A percentile compares a stretch with the other conserved stretches of the same genome.
Evolutionary conservation across 306 rosid genomes (phyloP).

Genomic region (Ormosia emarginata): DNA sequence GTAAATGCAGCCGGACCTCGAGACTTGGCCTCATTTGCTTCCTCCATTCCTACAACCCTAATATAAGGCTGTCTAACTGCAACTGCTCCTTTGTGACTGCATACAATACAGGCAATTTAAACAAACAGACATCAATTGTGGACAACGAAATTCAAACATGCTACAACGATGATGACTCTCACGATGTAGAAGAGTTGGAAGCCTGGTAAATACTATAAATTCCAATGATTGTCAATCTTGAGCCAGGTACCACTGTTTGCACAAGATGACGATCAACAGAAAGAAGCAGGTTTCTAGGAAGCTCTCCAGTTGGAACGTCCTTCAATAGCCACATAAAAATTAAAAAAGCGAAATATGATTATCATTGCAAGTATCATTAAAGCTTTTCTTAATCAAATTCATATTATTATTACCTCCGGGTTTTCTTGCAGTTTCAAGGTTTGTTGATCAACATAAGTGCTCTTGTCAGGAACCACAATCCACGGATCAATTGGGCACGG

Average conservation of each 20-base stretch:
- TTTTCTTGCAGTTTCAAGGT: slow-evolving; percentile 95
- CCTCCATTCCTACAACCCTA: slow-evolving; percentile 93
- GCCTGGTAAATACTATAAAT: slow-evolving; percentile 93
- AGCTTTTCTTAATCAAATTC: not conserved
- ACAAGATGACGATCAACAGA: slow-evolving; percentile 97
- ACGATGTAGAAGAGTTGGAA: slow-evolving; percentile 75
- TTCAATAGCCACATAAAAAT: slow-evolving; percentile 37
- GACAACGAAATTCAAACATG: not conserved
- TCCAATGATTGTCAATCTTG: slow-evolving; percentile 91
- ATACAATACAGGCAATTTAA: slow-evolving; percentile 15
- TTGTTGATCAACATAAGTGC: slow-evolving; percentile 95
- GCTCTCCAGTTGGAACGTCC: slow-evolving; percentile 99
- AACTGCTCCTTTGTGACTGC: slow-evolving; percentile 92
- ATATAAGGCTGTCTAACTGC: slow-evolving; percentile 97
- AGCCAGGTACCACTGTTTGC: slow-evolving; percentile 93
- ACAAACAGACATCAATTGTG: not conserved
- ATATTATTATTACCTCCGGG: slow-evolving; percentile 65
- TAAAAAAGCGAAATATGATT: not conserved
- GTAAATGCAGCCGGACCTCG: slow-evolving; percentile 69
- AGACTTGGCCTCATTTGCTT: slow-evolving; percentile 67
- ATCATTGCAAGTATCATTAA: not conserved
- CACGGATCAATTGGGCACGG: slow-evolving; percentile 97
- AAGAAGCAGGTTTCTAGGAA: slow-evolving; percentile 93
- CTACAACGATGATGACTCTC: slow-evolving; percentile 24
- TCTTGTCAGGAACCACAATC: slow-evolving; percentile 91